Base-by-base conservation (phyloP, 2,329 filamentous ascomycete genomes). In the Exophiala aquamarina region DNA sequence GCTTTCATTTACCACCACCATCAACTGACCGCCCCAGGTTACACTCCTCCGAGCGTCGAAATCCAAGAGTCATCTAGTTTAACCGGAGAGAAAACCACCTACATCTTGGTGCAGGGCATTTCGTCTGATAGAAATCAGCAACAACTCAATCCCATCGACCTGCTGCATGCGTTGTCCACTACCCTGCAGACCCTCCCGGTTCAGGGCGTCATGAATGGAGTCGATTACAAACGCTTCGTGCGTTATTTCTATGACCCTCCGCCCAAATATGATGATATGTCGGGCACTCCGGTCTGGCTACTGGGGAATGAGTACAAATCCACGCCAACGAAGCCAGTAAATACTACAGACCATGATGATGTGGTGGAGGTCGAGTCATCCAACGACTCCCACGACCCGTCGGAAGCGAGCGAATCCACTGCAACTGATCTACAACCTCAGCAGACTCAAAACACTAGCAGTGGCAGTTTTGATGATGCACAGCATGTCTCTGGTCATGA, bases 161-260 rank as follows among this genome's bases (percentile, higher is more conserved):
- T 51, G 28, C 49, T 55, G 36, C 37, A 54, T 49, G 51, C 49
- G 28, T 50, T 58, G 38, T 57, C 53, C 33, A 41, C 47, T 32
- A 49, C 43, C 21, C 23, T 52, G 18, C 49, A 52, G 36, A 46
- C 17, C 46, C 49, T 55, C 23, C 52, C 52, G 21, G 36, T 47
- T 35, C 52, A 52, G 49, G 45, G 42, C 45, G 61, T 50, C 58
- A 83, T 86, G 82, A 77, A 77, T 61, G 83, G 78, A 47, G 81
- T 87, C 46, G 88, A 95, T 62, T 83, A 84, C 63, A 87, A 89
- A 68, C 86, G 87, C 55, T 83, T 96, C 59, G 84, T 96, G 50
- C 87, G 92, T 70, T 89, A 88, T 71, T 85, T 97, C 63, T 95
- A 90, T 86, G 91, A 96, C 60, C 89, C 90, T 0, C 84, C 91